These are phyloP conservation scores for Pulveroboletus frians DNA, from an alignment of 768 basidiomycete genomes.

Conservation along the genomic window DNA sequence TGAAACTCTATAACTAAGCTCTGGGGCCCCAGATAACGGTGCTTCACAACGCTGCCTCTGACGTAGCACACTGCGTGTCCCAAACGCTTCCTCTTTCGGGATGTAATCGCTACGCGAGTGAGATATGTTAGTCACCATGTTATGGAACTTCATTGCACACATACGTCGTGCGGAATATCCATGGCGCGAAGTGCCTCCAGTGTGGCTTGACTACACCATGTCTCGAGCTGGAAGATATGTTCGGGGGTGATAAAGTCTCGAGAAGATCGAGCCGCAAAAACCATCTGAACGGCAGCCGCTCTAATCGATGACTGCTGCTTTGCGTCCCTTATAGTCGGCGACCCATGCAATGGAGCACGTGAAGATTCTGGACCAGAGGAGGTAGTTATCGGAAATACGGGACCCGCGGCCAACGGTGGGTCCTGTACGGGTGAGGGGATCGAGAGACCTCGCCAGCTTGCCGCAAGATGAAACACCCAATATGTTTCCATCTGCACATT, in stretches of 20 bases:
- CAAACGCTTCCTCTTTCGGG: constrained; percentile 53
- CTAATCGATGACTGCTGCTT: constrained; percentile 40
- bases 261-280: constrained; percentile 72
- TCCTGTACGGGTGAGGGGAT: constrained; percentile 19
- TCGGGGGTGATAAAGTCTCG: constrained; percentile 72
- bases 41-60: constrained; percentile 10
- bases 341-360: constrained; percentile 1
- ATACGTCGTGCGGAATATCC: constrained; percentile 48
- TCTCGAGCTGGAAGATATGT: constrained; percentile 53
- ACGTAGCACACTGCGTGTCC: constrained; percentile 27
- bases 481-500: constrained; percentile 77
- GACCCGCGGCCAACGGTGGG: constrained; percentile 43
- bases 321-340: constrained; percentile 1
- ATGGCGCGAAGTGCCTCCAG: constrained; percentile 51
- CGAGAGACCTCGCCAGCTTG: constrained; percentile 50
- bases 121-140: constrained; percentile 9
- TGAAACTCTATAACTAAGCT: neutral
- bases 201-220: constrained; percentile 56
- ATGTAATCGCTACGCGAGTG: constrained; percentile 43
- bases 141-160: neutral
- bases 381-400: constrained; percentile 32
- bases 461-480: constrained; percentile 74
- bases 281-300: constrained; percentile 78
- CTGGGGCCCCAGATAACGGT: neutral
- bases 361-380: constrained; percentile 6